These are phyloP conservation scores for Lactarius sp. DNA, from an alignment of 768 basidiomycete genomes.

Conservation along the genomic window DNA sequence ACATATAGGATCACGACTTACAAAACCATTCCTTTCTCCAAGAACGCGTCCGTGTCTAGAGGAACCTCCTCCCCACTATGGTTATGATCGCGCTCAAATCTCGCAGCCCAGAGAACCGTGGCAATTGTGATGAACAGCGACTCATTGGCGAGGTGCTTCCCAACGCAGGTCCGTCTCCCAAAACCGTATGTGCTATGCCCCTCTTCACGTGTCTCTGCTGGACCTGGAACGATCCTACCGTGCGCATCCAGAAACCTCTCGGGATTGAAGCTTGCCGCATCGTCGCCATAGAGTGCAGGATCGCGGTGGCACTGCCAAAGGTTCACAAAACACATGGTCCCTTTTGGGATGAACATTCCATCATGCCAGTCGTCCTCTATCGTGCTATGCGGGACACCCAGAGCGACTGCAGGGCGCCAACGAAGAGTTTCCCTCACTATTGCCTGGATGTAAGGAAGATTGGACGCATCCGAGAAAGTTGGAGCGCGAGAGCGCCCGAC, in stretches of 20 bases:
- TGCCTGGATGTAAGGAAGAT: slow-evolving; percentile 10
- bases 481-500: slow-evolving; percentile 13
- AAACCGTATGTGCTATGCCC: slow-evolving; percentile 14
- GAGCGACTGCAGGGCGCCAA: slow-evolving; percentile 1
- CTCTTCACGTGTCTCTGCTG: slow-evolving; percentile 9
- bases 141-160: slow-evolving; percentile 23
- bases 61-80: slow-evolving; percentile 13
- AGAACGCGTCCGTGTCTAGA: neutral
- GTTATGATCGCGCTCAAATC: slow-evolving; percentile 11
- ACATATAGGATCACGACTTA: neutral
- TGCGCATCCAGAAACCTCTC: slow-evolving; percentile 22
- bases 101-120: neutral
- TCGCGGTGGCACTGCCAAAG: slow-evolving; percentile 7
- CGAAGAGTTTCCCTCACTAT: slow-evolving; percentile 7
- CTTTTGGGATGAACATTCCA: slow-evolving; percentile 33
- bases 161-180: slow-evolving; percentile 17
- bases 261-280: slow-evolving; percentile 25
- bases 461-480: neutral
- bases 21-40: slow-evolving; percentile 17
- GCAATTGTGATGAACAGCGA: slow-evolving; percentile 23
- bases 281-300: slow-evolving; percentile 11
- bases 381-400: neutral
- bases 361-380: slow-evolving; percentile 28
- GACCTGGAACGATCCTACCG: neutral
- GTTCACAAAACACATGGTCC: slow-evolving; percentile 33